Base-by-base conservation (phyloP, 2,329 filamentous ascomycete species). In the Pestalotiopsis sp. region DNA sequence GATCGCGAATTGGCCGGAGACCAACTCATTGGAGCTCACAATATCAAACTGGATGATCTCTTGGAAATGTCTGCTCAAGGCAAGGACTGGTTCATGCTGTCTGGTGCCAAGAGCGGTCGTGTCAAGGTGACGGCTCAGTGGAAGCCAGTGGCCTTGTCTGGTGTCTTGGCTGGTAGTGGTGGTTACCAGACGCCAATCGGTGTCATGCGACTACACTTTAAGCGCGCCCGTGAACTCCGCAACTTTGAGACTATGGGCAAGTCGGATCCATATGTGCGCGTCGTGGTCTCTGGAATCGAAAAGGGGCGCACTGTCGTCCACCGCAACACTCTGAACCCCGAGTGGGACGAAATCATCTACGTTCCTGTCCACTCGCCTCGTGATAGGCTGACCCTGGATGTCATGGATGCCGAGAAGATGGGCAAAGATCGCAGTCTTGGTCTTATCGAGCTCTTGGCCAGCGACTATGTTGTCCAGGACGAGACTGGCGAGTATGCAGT, bases 211-310 rank as follows among this genome's bases (percentile, higher is more conserved):
- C 86, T 99, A 73, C 95, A 99, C 80, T 95, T 98, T 84, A 89
- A 93, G 82, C 91, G 89, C 75, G 96, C 94, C 38, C 88, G 86
- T 64, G 90, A 95, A 74, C 87, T 99, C 58, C 93, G 94, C 69
- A 99, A 99, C 79, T 87, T 98, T 66, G 96, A 99, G 81, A 93
- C 94, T 2, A 89, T 99, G 80, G 96, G 96, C 81, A 98, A 98
- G 81, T 98, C 96, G 0, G 97, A 99, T 80, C 94, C 96, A 0
- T 99, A 99, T 75, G 93, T 91, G 25, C 91, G 95, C 57, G 92
- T 98, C 1, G 81, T 98, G 66, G 87, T 98, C 7, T 97, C 95
- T 62, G 95, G 96, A 60, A 90, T 98, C 68, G 92, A 96, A 77
- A 97, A 95, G 80, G 94, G 89, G 11, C 90, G 95, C 68, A 98